Conservation (phyloP, 192 early-diverging fungal genomes). For the Backusella westeae region DNA sequence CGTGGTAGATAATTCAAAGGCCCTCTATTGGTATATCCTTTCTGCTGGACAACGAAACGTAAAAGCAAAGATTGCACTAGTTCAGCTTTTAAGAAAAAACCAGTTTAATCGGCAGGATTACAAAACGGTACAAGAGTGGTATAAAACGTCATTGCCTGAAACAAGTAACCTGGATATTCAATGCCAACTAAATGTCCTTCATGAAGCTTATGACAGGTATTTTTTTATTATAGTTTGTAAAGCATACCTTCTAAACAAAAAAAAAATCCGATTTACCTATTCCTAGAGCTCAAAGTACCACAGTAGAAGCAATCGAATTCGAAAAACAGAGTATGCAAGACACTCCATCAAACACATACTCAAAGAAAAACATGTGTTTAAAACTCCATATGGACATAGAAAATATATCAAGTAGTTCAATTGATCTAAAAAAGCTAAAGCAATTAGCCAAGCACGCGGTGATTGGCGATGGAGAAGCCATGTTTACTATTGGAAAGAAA, state of each 20-base stretch:
- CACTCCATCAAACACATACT: background rate
- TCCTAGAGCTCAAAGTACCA: background rate
- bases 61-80: background rate
- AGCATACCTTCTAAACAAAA: too few relatives aligned
- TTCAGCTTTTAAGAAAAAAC: background rate
- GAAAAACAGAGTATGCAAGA: too few relatives aligned
- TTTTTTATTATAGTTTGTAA: background rate
- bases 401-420: background rate
- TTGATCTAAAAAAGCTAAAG: background rate
- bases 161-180: background rate
- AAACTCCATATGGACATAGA: background rate
- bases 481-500: too few relatives aligned
- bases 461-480: background rate
- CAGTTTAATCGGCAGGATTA: background rate
- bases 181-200: background rate
- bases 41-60: background rate
- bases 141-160: background rate
- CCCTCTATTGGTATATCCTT: background rate
- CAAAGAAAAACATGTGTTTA: background rate
- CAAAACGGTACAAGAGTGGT: background rate
- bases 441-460: background rate
- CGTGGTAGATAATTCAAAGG: background rate
- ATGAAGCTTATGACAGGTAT: background rate
- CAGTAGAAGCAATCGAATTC: too few relatives aligned
- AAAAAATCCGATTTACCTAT: background rate